phyloP scores from a whole-genome alignment of 345 rosid species.

The Raphanus sativus region DNA sequence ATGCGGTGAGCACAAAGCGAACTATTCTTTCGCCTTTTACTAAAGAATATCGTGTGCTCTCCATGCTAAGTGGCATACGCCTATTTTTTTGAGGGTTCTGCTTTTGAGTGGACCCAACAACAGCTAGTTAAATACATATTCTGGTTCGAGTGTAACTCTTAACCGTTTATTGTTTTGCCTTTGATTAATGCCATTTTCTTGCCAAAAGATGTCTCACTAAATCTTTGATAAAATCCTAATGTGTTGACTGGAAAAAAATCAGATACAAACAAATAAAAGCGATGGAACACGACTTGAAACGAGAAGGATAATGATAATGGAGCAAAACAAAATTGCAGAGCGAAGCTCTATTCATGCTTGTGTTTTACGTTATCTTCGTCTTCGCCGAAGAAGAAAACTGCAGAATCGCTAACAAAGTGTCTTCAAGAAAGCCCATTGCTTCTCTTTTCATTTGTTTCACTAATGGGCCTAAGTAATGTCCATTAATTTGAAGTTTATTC shows the following conservation, averaged over 20 bases:
- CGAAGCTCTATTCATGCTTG: conserved; percentile 26
- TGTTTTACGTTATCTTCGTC: not conserved
- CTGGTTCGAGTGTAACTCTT: no score
- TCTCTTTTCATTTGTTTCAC: not conserved
- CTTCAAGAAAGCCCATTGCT: not conserved
- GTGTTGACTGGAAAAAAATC: no score
- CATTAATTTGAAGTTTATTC: not conserved
- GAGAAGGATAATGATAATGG: not conserved
- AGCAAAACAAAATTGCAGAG: conserved; percentile 33
- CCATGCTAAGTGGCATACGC: conserved; percentile 23
- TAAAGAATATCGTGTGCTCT: conserved; percentile 41
- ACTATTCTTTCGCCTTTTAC: conserved; percentile 44
- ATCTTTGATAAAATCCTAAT: no score
- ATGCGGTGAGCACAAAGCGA: conserved; percentile 35
- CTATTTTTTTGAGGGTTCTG: conserved; percentile 39
- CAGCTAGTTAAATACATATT: not conserved
- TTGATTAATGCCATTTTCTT: conserved; percentile 25
- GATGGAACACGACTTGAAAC: not conserved
- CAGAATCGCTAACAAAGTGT: not conserved
- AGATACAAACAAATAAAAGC: not conserved
- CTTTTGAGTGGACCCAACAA: not conserved
- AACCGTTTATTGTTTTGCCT: no score
- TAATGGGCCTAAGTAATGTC: conserved; percentile 7
- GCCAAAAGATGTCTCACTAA: no score
- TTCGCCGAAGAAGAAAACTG: not conserved